phyloP scores from a whole-genome alignment of 2,329 filamentous ascomycete genomes.

The Pseudopithomyces maydicus region DNA sequence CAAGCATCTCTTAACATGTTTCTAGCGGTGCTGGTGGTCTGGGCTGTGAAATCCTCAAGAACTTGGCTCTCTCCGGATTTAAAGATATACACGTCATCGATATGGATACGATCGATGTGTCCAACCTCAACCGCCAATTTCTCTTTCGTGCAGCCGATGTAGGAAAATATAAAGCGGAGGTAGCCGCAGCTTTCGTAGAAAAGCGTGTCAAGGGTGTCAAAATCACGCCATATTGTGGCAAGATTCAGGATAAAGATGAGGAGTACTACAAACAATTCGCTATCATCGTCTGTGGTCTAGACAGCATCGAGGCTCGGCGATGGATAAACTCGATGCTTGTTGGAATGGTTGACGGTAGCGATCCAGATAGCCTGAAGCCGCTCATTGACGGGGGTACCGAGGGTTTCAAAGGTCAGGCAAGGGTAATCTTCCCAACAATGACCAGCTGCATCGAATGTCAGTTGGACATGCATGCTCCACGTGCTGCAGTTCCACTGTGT shows the following conservation, averaged over 20 bases:
- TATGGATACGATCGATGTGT: slow-evolving; percentile 99
- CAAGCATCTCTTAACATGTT: slow-evolving; percentile 47
- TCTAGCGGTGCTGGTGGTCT: slow-evolving; percentile 88
- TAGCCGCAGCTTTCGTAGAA: slow-evolving; percentile 90
- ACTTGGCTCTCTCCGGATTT: slow-evolving; percentile 93
- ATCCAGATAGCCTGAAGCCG: slow-evolving; percentile 86
- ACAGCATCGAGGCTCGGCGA: slow-evolving; percentile 95
- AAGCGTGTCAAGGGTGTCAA: slow-evolving; percentile 85
- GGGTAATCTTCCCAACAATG: slow-evolving; percentile 88
- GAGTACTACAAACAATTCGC: slow-evolving; percentile 98
- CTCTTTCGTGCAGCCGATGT: slow-evolving; percentile 92
- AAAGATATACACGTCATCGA: slow-evolving; percentile 98
- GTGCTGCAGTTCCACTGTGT: slow-evolving; percentile 93
- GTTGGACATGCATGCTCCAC: slow-evolving; percentile 97
- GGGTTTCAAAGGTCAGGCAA: slow-evolving; percentile 95
- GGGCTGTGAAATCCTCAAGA: slow-evolving; percentile 96
- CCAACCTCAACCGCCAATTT: slow-evolving; percentile 96
- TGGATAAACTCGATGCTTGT: slow-evolving; percentile 98
- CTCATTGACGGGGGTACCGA: slow-evolving; percentile 96
- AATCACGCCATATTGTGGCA: slow-evolving; percentile 92
- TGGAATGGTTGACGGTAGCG: slow-evolving; percentile 82
- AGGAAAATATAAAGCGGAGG: slow-evolving; percentile 90
- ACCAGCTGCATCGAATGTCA: slow-evolving; percentile 98
- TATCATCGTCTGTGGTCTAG: slow-evolving; percentile 88
- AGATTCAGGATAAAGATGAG: slow-evolving; percentile 96